phyloP scores from a whole-genome alignment of 345 rosid species.

The Rhodomyrtus tomentosa region DNA sequence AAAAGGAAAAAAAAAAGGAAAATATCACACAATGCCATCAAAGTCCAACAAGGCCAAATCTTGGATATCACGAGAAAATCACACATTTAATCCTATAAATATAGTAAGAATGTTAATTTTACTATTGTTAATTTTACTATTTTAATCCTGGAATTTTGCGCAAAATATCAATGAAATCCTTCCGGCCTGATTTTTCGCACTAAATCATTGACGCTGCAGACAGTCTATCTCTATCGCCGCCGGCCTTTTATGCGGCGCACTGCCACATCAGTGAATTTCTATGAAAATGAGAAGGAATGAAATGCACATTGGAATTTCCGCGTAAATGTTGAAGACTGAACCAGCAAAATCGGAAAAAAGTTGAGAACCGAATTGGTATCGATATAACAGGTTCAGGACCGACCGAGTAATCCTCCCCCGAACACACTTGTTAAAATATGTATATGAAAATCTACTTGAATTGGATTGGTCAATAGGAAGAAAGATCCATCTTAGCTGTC shows the following conservation, averaged over 20 bases:
- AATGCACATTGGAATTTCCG: neutral
- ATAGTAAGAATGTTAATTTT: neutral
- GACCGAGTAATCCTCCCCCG: too few relatives aligned
- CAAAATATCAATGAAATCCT: rapidly evolving
- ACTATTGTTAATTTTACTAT: neutral
- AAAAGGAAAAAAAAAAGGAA: neutral
- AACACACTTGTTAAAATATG: too few relatives aligned
- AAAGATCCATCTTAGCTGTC: neutral
- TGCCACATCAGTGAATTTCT: neutral
- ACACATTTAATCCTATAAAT: neutral
- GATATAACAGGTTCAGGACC: too few relatives aligned
- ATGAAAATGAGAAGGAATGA: too few relatives aligned
- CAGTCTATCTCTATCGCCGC: neutral
- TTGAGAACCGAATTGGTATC: too few relatives aligned
- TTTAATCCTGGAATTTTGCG: neutral
- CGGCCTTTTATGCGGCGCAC: neutral
- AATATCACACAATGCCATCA: neutral
- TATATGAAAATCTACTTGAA: neutral
- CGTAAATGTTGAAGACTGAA: rapidly evolving
- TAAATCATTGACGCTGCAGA: neutral
- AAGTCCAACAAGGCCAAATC: neutral
- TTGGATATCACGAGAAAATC: neutral
- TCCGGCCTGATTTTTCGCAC: rapidly evolving
- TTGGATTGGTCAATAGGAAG: neutral
- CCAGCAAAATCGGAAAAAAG: neutral